phyloP scores from a whole-genome alignment of 1,284 basidiomycete genomes.

The Neotropicomus parvogracilis region DNA sequence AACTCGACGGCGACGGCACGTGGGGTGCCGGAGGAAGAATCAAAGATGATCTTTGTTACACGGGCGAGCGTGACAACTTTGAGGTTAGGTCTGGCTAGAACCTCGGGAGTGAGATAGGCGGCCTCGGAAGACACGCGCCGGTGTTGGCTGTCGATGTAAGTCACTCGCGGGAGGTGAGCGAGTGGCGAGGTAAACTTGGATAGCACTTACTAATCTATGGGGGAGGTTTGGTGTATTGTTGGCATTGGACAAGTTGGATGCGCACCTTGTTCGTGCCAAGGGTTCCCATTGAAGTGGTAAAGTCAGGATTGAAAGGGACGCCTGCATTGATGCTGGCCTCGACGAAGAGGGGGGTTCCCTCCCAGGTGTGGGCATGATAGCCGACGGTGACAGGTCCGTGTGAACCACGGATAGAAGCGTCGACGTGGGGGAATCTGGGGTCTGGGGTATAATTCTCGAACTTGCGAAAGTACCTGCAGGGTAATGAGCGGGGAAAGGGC shows the following conservation, averaged over 20 bases:
- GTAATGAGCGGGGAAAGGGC: background rate
- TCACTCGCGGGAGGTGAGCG: conserved; percentile 43
- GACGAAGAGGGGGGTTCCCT: conserved; percentile 24
- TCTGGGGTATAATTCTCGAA: conserved; percentile 55
- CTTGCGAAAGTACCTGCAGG: conserved; percentile 54
- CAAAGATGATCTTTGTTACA: conserved; percentile 59
- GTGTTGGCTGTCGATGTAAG: conserved; percentile 50
- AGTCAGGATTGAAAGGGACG: conserved; percentile 32
- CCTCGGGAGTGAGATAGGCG: conserved; percentile 61
- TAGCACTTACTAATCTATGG: conserved; percentile 38
- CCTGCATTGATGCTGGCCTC: conserved; percentile 30
- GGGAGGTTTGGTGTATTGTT: background rate
- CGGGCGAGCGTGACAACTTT: conserved; percentile 52
- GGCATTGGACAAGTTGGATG: background rate
- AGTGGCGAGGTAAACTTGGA: background rate
- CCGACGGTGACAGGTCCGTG: conserved; percentile 48
- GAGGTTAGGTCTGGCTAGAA: conserved; percentile 59
- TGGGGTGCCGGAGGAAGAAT: conserved; percentile 38
- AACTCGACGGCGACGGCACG: conserved; percentile 64
- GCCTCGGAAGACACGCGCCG: conserved; percentile 58
- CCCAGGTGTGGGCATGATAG: conserved; percentile 24
- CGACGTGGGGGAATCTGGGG: conserved; percentile 44
- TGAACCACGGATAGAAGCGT: conserved; percentile 42
- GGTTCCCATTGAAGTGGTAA: conserved; percentile 31
- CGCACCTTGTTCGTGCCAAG: conserved; percentile 31